A percentile compares a stretch with the other conserved stretches of the same genome.
These are phyloP conservation scores for Gossypium lobatum DNA, from an alignment of 441 rosid genomes.

Conservation along the genomic window DNA sequence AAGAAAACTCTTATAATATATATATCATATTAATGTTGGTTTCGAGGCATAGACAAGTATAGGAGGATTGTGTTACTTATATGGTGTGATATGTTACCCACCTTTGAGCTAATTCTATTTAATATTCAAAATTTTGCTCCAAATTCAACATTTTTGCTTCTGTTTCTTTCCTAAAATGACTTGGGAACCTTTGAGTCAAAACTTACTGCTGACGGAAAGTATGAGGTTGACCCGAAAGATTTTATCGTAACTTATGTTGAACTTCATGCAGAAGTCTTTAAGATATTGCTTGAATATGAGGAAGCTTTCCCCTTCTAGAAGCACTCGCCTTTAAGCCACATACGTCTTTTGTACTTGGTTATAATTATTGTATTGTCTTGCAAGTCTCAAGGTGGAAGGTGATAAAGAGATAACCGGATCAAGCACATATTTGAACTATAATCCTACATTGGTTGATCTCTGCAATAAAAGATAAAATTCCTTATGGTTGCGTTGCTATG, in stretches of 20 bases:
- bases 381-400: not conserved
- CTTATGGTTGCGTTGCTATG: not conserved
- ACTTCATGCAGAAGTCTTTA: not conserved
- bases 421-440: not conserved
- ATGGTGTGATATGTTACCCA: not conserved
- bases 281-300: not conserved
- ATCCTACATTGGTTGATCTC: not conserved
- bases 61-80: not conserved
- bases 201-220: not conserved
- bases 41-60: not conserved
- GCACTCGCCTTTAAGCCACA: too few species aligned
- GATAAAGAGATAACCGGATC: not conserved
- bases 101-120: not conserved
- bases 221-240: not conserved
- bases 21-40: not conserved
- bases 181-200: not conserved
- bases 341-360: not conserved
- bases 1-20: not conserved
- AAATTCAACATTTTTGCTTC: not conserved
- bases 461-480: not conserved
- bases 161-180: conserved; percentile 11
- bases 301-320: not conserved
- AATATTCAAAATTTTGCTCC: not conserved
- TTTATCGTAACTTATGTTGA: not conserved
- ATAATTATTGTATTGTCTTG: not conserved